Percentiles rank a stretch among this genome's conserved stretches.
Evolutionary conservation across 129 eudicot species (phyloP).

Genomic region (Artemisia annua): DNA sequence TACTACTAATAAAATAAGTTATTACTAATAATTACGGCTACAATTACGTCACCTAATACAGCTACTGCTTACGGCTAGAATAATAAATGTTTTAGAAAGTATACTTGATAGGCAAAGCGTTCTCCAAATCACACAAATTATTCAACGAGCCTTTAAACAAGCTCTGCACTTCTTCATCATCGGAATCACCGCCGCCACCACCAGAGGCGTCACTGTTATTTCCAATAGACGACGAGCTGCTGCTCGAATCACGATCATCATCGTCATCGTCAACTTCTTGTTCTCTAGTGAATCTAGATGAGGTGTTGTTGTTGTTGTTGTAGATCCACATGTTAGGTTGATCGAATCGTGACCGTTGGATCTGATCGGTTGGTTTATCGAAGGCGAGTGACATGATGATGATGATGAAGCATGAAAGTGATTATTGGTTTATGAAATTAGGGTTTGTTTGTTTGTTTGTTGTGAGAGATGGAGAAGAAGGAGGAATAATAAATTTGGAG

Average conservation of each 20-base stretch:
- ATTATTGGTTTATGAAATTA: no score
- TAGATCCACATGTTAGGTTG: conserved; percentile 33
- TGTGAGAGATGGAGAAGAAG: no score
- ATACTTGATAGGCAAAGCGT: conserved; percentile 72
- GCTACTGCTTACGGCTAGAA: no score
- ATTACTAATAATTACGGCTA: no score
- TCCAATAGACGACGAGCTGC: conserved; percentile 63
- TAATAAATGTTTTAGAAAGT: not conserved
- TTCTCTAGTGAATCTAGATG: conserved; percentile 5
- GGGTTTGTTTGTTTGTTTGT: no score
- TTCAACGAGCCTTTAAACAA: conserved; percentile 44
- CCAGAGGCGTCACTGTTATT: conserved; percentile 51
- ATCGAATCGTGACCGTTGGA: conserved; percentile 17
- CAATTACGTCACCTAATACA: no score
- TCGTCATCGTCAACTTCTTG: not conserved
- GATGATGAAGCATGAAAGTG: no score
- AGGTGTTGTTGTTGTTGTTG: not conserved
- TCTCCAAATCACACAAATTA: conserved; percentile 54
- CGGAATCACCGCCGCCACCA: conserved; percentile 22
- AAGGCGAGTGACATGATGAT: conserved; percentile 48
- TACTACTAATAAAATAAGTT: not conserved
- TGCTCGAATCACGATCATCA: conserved; percentile 33
- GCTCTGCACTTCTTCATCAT: conserved; percentile 60
- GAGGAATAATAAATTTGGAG: no score
- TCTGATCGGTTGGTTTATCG: conserved; percentile 34